These are phyloP conservation scores for Daldinia loculata DNA, from an alignment of 495 filamentous ascomycete species.

Conservation along the genomic window DNA sequence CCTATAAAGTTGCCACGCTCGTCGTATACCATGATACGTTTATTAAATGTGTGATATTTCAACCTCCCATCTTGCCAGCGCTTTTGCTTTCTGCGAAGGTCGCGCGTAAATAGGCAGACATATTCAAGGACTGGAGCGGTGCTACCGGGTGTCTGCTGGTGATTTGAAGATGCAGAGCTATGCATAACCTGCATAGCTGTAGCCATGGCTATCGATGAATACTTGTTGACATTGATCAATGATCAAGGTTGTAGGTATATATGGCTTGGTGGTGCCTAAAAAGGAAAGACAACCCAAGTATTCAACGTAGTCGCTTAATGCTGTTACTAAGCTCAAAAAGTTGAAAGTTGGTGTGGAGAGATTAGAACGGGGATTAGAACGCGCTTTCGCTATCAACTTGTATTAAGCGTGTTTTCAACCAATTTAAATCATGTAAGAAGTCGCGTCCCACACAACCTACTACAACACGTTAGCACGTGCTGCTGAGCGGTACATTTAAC, in stretches of 20 bases:
- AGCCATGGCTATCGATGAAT: conserved; percentile 26
- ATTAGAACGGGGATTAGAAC: not conserved
- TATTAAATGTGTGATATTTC: conserved; percentile 90
- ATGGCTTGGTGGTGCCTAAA: not conserved
- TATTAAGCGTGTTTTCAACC: not conserved
- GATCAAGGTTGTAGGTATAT: not conserved
- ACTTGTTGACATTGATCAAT: not conserved
- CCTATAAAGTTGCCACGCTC: conserved; percentile 79
- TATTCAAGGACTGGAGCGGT: conserved; percentile 82
- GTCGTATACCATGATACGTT: conserved; percentile 90
- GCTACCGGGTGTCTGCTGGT: conserved; percentile 55
- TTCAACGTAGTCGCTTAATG: not conserved
- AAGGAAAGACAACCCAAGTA: too few species aligned
- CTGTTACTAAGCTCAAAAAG: not conserved
- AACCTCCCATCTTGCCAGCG: conserved; percentile 92
- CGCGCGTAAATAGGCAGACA: conserved; percentile 84
- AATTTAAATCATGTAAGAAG: conserved; percentile 1
- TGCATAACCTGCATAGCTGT: conserved; percentile 32
- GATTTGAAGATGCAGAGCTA: conserved; percentile 40
- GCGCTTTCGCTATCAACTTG: conserved; percentile 1
- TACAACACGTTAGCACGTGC: conserved; percentile 37
- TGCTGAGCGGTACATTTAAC: not conserved
- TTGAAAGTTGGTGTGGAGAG: not conserved
- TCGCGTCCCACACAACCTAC: conserved; percentile 7
- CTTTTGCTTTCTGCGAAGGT: conserved; percentile 86